A percentile compares a stretch with the other conserved stretches of the same genome.
phyloP scores from a whole-genome alignment of 2,329 filamentous ascomycete genomes.

The Arachnomyces sp. region DNA sequence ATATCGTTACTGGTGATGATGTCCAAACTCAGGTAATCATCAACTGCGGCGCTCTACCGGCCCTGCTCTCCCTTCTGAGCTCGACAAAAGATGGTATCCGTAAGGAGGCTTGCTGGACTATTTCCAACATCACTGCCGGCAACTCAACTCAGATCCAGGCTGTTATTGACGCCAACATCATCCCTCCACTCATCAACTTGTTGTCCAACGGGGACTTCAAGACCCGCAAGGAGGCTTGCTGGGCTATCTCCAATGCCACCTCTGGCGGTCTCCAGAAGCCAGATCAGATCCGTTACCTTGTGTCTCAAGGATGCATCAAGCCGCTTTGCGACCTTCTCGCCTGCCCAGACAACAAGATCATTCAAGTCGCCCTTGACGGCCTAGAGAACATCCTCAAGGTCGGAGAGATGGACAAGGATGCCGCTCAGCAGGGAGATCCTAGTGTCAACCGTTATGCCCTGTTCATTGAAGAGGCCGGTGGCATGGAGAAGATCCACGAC shows the following conservation, averaged over 20 bases:
- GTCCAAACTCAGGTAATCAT: slow-evolving; percentile 99
- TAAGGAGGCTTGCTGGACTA: slow-evolving; percentile 99
- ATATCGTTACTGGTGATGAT: slow-evolving; percentile 97
- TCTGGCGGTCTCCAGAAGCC: slow-evolving; percentile 97
- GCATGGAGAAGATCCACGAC: slow-evolving; percentile 99
- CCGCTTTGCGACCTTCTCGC: slow-evolving; percentile 88
- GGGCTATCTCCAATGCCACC: slow-evolving; percentile 98
- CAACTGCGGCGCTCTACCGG: slow-evolving; percentile 89
- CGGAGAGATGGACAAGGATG: slow-evolving; percentile 95
- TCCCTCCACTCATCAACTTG: slow-evolving; percentile 90
- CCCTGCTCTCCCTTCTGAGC: slow-evolving; percentile 85
- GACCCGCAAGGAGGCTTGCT: slow-evolving; percentile 98
- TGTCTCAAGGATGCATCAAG: slow-evolving; percentile 90
- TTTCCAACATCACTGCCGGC: slow-evolving; percentile 96
- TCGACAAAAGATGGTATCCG: slow-evolving; percentile 98
- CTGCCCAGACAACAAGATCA: slow-evolving; percentile 99
- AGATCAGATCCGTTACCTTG: slow-evolving; percentile 94
- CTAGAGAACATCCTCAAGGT: slow-evolving; percentile 99
- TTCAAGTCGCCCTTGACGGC: slow-evolving; percentile 94
- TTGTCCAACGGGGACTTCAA: slow-evolving; percentile 96
- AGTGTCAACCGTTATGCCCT: slow-evolving; percentile 89
- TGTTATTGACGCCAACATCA: slow-evolving; percentile 93
- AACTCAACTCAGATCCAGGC: slow-evolving; percentile 97
- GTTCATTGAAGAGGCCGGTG: slow-evolving; percentile 96
- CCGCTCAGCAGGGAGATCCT: slow-evolving; percentile 43